Conservation (phyloP, 345 rosid genomes). For the Populus alba region DNA sequence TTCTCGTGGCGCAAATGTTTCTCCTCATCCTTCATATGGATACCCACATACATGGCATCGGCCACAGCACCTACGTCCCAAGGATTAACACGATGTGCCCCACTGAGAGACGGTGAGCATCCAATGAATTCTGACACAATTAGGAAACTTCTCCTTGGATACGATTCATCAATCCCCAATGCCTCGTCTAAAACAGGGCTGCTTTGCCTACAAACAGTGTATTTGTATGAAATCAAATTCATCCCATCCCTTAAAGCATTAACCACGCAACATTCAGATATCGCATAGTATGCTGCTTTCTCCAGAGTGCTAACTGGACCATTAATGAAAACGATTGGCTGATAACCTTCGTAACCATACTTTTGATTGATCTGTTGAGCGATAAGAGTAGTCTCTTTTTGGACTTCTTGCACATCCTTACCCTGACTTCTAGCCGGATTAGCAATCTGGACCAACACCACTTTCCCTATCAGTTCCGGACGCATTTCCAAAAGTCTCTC, state of each 20-base stretch:
- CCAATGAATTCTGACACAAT: constrained; percentile 88
- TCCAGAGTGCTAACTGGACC: constrained; percentile 57
- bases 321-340: constrained; percentile 57
- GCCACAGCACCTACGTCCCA: constrained; percentile 69
- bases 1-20: constrained; percentile 71
- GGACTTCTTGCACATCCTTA: constrained; percentile 63
- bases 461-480: constrained; percentile 43
- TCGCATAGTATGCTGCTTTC: constrained; percentile 60
- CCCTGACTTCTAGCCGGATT: constrained; percentile 84
- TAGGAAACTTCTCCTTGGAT: constrained; percentile 53
- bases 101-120: constrained; percentile 87
- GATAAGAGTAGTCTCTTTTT: constrained; percentile 37
- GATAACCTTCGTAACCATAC: constrained; percentile 53
- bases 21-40: constrained; percentile 45
- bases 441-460: constrained; percentile 67
- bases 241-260: constrained; percentile 84
- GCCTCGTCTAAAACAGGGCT: constrained; percentile 56
- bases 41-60: constrained; percentile 56
- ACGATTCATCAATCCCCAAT: constrained; percentile 37
- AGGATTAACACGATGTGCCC: constrained; percentile 81
- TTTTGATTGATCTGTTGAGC: constrained; percentile 48
- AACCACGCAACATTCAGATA: constrained; percentile 76
- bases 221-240: constrained; percentile 82
- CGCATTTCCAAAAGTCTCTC: constrained; percentile 56
- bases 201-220: constrained; percentile 72